Evolutionary conservation across 768 basidiomycete genomes (phyloP).

Genomic region (Xerocomellus amylosporus): DNA sequence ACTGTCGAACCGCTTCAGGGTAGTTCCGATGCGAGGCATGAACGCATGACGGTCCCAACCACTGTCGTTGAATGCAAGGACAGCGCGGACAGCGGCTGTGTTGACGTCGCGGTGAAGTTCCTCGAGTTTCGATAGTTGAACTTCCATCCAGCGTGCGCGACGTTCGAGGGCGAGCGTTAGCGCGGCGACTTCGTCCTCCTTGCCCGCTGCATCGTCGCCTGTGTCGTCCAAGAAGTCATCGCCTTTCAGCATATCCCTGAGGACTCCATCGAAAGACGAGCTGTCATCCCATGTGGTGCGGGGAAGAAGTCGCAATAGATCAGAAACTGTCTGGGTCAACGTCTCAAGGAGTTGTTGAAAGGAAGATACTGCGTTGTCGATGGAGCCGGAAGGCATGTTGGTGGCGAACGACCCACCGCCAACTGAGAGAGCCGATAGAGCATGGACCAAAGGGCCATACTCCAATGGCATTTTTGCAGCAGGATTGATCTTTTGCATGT

Average conservation of each 20-base stretch:
- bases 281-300: slow-evolving; percentile 90
- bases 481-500: slow-evolving; percentile 64
- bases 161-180: slow-evolving; percentile 81
- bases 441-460: slow-evolving; percentile 83
- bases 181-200: slow-evolving; percentile 83
- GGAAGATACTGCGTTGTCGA: slow-evolving; percentile 85
- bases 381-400: slow-evolving; percentile 82
- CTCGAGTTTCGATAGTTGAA: slow-evolving; percentile 83
- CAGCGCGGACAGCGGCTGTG: slow-evolving; percentile 78
- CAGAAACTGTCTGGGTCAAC: slow-evolving; percentile 86
- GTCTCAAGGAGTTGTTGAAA: slow-evolving; percentile 89
- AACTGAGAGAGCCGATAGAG: slow-evolving; percentile 80
- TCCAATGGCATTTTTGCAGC: slow-evolving; percentile 79
- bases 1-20: slow-evolving; percentile 63
- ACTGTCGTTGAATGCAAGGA: slow-evolving; percentile 79
- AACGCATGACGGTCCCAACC: slow-evolving; percentile 76
- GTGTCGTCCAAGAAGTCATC: slow-evolving; percentile 82
- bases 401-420: slow-evolving; percentile 78
- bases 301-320: slow-evolving; percentile 78
- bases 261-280: slow-evolving; percentile 82
- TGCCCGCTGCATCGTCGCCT: slow-evolving; percentile 58
- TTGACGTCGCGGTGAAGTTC: slow-evolving; percentile 90
- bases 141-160: slow-evolving; percentile 93
- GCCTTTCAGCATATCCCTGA: slow-evolving; percentile 85
- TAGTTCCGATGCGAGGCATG: slow-evolving; percentile 67